These are phyloP conservation scores for Carnegiea gigantea DNA, from an alignment of 179 eudicot species.

Conservation along the genomic window DNA sequence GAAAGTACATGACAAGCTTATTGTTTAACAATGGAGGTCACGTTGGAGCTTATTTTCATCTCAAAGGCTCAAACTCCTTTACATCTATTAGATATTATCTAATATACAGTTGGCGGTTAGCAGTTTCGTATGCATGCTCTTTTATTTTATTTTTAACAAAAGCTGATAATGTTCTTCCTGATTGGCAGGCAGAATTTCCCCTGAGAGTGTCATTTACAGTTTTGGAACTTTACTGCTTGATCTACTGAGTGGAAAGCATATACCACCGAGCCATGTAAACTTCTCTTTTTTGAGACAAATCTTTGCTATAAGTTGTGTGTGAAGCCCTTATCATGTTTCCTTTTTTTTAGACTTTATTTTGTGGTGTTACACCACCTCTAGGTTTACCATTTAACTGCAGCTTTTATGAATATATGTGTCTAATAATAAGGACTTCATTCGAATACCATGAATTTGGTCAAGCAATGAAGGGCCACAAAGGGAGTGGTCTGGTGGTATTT, in stretches of 20 bases:
- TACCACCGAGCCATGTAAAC: conserved; percentile 82
- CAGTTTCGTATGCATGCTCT: background rate
- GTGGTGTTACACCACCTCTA: background rate
- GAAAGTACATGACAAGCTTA: background rate
- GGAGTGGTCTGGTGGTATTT: too few relatives aligned
- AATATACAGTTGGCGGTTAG: background rate
- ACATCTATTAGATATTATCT: too few relatives aligned
- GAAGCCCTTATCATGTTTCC: background rate
- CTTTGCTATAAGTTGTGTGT: background rate
- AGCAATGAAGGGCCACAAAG: too few relatives aligned
- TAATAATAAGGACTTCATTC: too few relatives aligned
- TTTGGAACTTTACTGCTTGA: conserved; percentile 44
- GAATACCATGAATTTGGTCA: too few relatives aligned
- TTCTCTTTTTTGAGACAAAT: background rate
- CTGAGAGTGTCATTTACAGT: conserved; percentile 46
- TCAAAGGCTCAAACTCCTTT: too few relatives aligned
- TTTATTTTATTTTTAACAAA: background rate
- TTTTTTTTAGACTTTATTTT: background rate
- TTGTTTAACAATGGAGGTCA: background rate
- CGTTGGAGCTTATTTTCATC: too few relatives aligned
- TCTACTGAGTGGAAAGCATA: conserved; percentile 67
- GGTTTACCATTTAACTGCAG: background rate
- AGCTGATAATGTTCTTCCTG: conserved; percentile 13
- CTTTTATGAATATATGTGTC: too few relatives aligned
- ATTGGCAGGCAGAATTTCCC: conserved; percentile 42